Evolutionary conservation across 805 yeast genomes (phyloP).

Genomic region (Saturnispora quitensis): DNA sequence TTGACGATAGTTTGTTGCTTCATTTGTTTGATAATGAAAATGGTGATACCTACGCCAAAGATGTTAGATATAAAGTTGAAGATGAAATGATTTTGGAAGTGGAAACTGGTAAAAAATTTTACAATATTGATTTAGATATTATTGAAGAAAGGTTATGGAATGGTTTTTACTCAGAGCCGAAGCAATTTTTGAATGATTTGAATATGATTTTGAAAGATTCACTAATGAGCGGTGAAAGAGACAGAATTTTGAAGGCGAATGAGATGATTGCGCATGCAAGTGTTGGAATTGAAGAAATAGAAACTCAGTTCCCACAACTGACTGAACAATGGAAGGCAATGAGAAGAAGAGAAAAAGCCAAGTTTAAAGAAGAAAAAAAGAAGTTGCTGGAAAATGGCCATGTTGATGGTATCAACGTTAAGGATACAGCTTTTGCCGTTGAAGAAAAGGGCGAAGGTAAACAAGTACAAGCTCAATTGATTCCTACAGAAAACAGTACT

Average conservation of each 20-base stretch:
- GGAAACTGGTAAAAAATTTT: slow-evolving; percentile 59
- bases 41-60: slow-evolving; percentile 18
- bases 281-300: slow-evolving; percentile 87
- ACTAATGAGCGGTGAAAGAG: slow-evolving; percentile 68
- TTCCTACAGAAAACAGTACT: slow-evolving; percentile 1
- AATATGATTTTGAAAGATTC: slow-evolving; percentile 79
- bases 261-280: slow-evolving; percentile 97
- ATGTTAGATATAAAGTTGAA: slow-evolving; percentile 38
- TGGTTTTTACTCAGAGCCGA: slow-evolving; percentile 89
- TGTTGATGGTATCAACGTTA: neutral
- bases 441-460: slow-evolving; percentile 6
- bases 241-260: slow-evolving; percentile 68
- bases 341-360: slow-evolving; percentile 51
- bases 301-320: slow-evolving; percentile 53
- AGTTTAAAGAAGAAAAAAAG: neutral
- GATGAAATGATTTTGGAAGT: slow-evolving; percentile 77
- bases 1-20: slow-evolving; percentile 64
- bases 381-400: neutral
- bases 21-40: slow-evolving; percentile 65
- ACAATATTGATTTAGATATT: slow-evolving; percentile 88
- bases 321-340: slow-evolving; percentile 68
- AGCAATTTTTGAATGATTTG: slow-evolving; percentile 77
- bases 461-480: slow-evolving; percentile 7
- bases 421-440: neutral
- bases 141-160: slow-evolving; percentile 96